Base-by-base conservation (phyloP, 108 stramenopile genomes). In the Pseudonitzschia delicatissima region DNA sequence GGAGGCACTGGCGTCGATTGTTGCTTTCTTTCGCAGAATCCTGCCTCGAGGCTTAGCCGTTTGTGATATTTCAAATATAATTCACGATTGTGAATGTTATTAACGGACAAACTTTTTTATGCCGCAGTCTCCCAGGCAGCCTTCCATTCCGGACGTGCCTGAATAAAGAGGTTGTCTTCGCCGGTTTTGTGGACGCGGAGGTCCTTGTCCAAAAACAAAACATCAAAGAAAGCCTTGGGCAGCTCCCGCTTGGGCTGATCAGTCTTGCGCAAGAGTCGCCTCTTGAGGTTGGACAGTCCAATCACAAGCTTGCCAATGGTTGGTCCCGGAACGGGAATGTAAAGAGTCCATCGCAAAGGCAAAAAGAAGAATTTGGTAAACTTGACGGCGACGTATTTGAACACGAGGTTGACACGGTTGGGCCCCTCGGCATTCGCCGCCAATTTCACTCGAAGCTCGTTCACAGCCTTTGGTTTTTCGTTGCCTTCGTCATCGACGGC, bases 111-210 rank as follows among this genome's bases (percentile, higher is more conserved):
- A 42, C 40, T 42, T 18, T 26, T 28, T 49, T 35, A 62, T 8
- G 26, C 53, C 53, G n/a, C 26, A 12, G 26, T 33, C 11, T 55
- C 32, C 53, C 53, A 55, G 53, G 76, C 76, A 18, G 44, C 45
- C 4, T 48, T 50, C 71, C 71, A 78, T 15, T 28, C 45, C 40
- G 64, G 68, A 13, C 66, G 64, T 36, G 60, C 72, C 52, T 82
- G 81, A 8, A 82, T 69, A 55, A 78, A 82, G 11, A 75, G 7
- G 33, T 82, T 82, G 49, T 72, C 77, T 51, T 82, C 77, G 1
- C 77, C 77, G 3, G 81, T 82, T 55, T 60, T 66, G 52, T 82
- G 81, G 23, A 77, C 57, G 50, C 81, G 26, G 12, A 82, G 36
- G 5, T 82, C 73, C 20, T 66, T 51, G 48, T 82, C 81, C 20